These are phyloP conservation scores for Phanerodontia chrysosporium DNA, from an alignment of 768 basidiomycete species.

Conservation along the genomic window DNA sequence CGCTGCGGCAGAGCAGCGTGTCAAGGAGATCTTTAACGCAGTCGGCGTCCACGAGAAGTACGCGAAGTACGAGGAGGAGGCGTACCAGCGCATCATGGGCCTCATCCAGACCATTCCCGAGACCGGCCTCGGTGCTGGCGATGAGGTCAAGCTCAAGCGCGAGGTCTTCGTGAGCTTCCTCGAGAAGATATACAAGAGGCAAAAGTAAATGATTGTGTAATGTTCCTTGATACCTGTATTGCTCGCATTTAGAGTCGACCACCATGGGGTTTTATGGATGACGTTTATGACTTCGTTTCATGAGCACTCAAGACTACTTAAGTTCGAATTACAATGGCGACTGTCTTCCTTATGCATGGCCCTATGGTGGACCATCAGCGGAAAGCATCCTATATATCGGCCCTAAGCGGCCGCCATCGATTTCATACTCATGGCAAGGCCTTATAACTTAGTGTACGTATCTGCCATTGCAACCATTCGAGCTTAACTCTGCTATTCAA, in stretches of 20 bases:
- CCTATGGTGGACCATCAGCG: no score
- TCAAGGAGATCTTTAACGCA: constrained; percentile 72
- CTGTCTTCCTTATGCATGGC: no score
- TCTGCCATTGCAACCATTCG: no score
- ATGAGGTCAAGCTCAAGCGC: constrained; percentile 40
- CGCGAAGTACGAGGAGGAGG: constrained; percentile 70
- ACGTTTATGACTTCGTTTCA: no score
- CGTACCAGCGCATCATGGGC: constrained; percentile 59
- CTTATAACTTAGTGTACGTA: no score
- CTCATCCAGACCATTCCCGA: constrained; percentile 77
- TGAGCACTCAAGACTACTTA: no score
- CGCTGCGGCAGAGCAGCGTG: constrained; percentile 48
- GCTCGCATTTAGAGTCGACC: not conserved
- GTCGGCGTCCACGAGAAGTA: constrained; percentile 66
- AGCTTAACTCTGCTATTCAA: no score
- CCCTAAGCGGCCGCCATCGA: no score
- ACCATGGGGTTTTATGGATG: not conserved
- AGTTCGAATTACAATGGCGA: no score
- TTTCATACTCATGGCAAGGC: no score
- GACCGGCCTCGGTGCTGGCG: constrained; percentile 27
- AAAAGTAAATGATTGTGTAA: constrained; percentile 31
- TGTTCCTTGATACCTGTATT: not conserved
- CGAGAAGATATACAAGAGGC: constrained; percentile 74
- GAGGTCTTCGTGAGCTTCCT: constrained; percentile 85
- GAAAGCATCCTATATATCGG: no score